Conservation (phyloP, 1,284 basidiomycete genomes). For the Boletellus deceptivus region DNA sequence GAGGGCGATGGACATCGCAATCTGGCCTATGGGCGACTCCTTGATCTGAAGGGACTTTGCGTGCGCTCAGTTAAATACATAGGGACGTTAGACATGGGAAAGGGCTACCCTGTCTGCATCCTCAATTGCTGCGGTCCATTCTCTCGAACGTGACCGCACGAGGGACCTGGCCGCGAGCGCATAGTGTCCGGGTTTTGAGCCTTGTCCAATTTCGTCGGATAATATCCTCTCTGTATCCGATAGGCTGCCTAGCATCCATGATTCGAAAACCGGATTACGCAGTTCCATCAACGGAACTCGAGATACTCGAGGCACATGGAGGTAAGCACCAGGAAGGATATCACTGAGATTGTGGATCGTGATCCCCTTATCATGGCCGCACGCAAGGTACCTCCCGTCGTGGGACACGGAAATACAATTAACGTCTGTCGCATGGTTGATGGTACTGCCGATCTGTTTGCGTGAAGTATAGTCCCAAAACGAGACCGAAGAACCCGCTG, state of each 20-base stretch:
- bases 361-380: background rate
- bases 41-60: slow-evolving; percentile 1
- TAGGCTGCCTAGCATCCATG: background rate
- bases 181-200: background rate
- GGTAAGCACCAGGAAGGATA: background rate
- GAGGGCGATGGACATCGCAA: slow-evolving; percentile 1
- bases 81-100: no score
- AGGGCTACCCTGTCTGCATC: background rate
- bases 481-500: background rate
- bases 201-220: background rate
- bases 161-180: background rate
- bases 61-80: background rate
- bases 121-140: slow-evolving; percentile 1
- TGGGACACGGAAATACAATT: slow-evolving; percentile 1
- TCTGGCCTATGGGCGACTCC: slow-evolving; percentile 3
- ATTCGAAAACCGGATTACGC: background rate
- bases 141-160: background rate
- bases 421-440: background rate
- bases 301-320: background rate
- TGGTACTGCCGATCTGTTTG: background rate
- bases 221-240: background rate
- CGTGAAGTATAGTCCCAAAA: slow-evolving; percentile 7
- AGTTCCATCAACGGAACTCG: background rate
- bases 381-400: slow-evolving; percentile 2
- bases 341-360: background rate